Base-by-base conservation (phyloP, 805 yeast species). In the Metschnikowia bowlesiae region DNA sequence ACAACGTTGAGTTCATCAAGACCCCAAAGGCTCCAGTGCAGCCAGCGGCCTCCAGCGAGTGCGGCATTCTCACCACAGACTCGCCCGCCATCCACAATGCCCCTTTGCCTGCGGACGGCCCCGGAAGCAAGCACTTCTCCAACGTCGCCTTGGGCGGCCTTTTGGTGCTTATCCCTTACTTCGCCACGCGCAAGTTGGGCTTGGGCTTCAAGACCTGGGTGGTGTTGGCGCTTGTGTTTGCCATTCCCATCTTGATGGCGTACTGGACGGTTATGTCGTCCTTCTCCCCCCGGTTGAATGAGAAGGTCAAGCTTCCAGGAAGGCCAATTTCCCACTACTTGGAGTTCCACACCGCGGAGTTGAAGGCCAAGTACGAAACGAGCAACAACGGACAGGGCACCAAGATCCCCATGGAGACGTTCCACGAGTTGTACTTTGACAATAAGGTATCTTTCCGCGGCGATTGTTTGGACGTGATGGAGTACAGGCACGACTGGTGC, bases 401-500 rank as follows among this genome's bases (percentile, higher is more conserved):
- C 63, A 89, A 90, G 73, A 87, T 89, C 62, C 96, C 97, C 60
- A 85, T 87, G 82, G 96, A 89, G 71, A 87, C 95, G 13, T 89
- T 90, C 84, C 91, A 86, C 64, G 94, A 89, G 71, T 78, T 87
- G 59, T 90, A 81, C 71, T 89, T 89, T 66, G 90, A 79, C 50
- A 84, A 84, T 62, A 87, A 89, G 69, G 96, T 89, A 48, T 78
- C 85, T 31, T 87, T 89, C 75, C 88, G 87, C 68, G 96, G 96
- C 58, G 96, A 90, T 68, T 81, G 84, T 51, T 79, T 90, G 55
- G 96, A 90, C 59, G 78, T 84, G 43, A 64, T 89, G 76, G 96
- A 89, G 75, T 85, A 75, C 73, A 83, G 92, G 70, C 96, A 90
- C 62, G 97, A 89, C 72, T 89, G 96, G 96, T 87, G 90, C 59